These are phyloP conservation scores for Luffa acutangula DNA, from an alignment of 306 rosid species.

Conservation along the genomic window DNA sequence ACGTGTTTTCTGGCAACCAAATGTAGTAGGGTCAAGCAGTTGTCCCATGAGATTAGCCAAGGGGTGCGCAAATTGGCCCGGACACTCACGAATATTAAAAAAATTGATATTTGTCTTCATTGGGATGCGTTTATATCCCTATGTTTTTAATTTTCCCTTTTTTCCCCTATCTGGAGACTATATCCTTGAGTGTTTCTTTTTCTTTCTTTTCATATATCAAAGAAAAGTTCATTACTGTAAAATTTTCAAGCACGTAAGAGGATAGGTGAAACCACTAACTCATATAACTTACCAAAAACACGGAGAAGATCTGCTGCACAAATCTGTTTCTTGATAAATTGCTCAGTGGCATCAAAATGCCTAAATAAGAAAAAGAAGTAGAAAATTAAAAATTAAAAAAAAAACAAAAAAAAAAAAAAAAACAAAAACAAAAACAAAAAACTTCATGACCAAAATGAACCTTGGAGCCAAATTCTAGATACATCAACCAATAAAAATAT, in stretches of 20 bases:
- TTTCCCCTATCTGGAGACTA: no score
- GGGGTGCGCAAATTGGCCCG: no score
- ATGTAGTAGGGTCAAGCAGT: no score
- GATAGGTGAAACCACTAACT: not conserved
- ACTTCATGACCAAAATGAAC: not conserved
- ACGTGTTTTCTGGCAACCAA: no score
- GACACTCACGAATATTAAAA: no score
- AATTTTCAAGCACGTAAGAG: not conserved
- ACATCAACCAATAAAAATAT: slow-evolving; percentile 5
- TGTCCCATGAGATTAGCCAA: no score
- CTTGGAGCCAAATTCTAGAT: slow-evolving; percentile 5
- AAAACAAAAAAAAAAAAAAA: no score
- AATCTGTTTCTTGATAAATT: slow-evolving; percentile 45
- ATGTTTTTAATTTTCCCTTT: not conserved
- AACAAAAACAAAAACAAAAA: not conserved
- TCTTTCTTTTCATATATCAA: no score
- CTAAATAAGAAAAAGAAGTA: slow-evolving; percentile 14
- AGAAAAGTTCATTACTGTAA: not conserved
- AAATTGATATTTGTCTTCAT: not conserved
- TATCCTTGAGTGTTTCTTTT: no score
- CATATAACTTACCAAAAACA: slow-evolving; percentile 55
- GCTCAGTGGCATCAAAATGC: slow-evolving; percentile 39
- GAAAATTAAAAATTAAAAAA: not conserved
- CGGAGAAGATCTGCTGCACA: slow-evolving; percentile 40
- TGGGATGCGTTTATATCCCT: not conserved